Evolutionary conservation across 805 yeast genomes (phyloP).

Genomic region (Suhomyces sp.): DNA sequence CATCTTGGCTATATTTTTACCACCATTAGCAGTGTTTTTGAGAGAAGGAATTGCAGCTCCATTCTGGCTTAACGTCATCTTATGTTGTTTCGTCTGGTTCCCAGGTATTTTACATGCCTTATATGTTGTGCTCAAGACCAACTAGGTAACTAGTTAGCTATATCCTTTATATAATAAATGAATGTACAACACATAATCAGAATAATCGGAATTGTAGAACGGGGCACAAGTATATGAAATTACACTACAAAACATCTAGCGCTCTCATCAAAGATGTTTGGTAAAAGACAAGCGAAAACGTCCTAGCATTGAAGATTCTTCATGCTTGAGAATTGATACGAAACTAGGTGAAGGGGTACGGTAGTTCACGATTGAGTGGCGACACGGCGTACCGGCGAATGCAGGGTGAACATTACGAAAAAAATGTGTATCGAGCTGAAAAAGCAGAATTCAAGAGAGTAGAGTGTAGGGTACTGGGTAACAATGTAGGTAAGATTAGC

Average conservation of each 20-base stretch:
- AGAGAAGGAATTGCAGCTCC: conserved; percentile 63
- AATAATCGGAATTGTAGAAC: not conserved
- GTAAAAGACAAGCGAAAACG: not conserved
- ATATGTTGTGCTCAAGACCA: conserved; percentile 48
- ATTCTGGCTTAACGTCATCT: conserved; percentile 60
- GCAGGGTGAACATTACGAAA: too few relatives aligned
- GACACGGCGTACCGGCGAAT: not conserved
- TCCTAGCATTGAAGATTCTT: not conserved
- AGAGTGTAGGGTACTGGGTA: too few relatives aligned
- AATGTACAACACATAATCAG: not conserved
- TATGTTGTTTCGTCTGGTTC: conserved; percentile 65
- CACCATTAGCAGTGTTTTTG: conserved; percentile 76
- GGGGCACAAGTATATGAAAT: not conserved
- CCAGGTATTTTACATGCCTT: conserved; percentile 80
- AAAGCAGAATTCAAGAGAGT: too few relatives aligned
- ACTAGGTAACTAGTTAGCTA: conserved; percentile 8
- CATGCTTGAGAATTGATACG: not conserved
- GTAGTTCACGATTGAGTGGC: not conserved
- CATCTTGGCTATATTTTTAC: conserved; percentile 55
- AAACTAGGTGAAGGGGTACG: not conserved
- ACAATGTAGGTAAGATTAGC: too few relatives aligned
- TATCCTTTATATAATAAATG: not conserved
- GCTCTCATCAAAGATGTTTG: not conserved
- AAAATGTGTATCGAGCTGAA: not conserved
- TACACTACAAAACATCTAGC: too few relatives aligned